A percentile compares a stretch with the other conserved stretches of the same genome.
Evolutionary conservation across 441 rosid genomes (phyloP).

Genomic region (Pelargonium australe): DNA sequence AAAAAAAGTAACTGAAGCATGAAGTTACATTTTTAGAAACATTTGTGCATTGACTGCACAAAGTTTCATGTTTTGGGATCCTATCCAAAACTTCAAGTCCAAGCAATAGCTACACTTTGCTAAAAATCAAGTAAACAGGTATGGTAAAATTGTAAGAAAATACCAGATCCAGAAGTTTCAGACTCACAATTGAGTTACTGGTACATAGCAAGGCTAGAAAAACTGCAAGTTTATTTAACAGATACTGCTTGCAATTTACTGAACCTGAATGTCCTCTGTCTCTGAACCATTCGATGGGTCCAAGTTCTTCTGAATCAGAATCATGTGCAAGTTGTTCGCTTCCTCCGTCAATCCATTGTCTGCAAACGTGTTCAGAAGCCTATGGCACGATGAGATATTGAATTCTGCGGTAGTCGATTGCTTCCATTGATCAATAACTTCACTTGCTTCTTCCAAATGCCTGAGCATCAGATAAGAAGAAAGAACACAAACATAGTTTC

Average conservation of each 20-base stretch:
- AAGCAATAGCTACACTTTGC: no score
- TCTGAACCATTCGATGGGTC: constrained; percentile 22
- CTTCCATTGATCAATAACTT: constrained; percentile 78
- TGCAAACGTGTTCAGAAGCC: constrained; percentile 50
- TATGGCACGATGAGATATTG: constrained; percentile 45
- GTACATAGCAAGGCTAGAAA: background rate
- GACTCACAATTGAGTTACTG: background rate
- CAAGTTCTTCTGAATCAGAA: constrained; percentile 54
- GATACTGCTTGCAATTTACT: background rate
- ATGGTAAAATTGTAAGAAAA: background rate
- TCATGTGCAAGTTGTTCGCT: constrained; percentile 41
- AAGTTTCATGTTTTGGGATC: no score
- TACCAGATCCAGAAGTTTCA: background rate
- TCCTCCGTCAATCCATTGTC: constrained; percentile 46
- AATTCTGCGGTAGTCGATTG: constrained; percentile 50
- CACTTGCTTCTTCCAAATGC: constrained; percentile 55
- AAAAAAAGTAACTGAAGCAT: no score
- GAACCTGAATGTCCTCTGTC: constrained; percentile 7
- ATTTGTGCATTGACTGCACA: no score
- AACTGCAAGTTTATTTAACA: background rate
- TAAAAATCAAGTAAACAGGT: no score
- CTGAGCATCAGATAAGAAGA: constrained; percentile 77
- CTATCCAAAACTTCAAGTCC: no score
- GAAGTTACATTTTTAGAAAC: no score
- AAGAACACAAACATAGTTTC: constrained; percentile 66